A percentile compares a stretch with the other conserved stretches of the same genome.
phyloP scores from a whole-genome alignment of 352 stramenopile genomes.

The Globisporangium rhizosaccharum region DNA sequence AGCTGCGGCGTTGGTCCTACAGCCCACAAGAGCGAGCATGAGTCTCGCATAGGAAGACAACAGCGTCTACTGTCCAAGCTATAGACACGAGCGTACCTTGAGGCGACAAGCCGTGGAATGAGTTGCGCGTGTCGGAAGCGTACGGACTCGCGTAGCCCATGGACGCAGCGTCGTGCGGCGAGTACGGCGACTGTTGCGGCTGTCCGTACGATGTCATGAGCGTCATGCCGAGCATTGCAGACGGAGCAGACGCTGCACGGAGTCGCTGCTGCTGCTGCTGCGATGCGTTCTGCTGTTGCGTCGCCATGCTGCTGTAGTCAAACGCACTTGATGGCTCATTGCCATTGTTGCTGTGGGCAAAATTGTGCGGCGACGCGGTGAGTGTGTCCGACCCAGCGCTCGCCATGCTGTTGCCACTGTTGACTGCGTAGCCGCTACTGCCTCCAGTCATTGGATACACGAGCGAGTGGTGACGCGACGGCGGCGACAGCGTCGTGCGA shows the following conservation, averaged over 20 bases:
- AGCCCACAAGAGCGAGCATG: background rate
- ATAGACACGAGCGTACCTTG: constrained; percentile 10
- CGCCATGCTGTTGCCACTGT: constrained; percentile 12
- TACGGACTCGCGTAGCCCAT: constrained; percentile 12
- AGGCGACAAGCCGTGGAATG: constrained; percentile 7
- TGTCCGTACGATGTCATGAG: constrained; percentile 20
- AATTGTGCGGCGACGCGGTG: constrained; percentile 1
- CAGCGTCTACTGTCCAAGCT: background rate
- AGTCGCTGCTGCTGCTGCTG: constrained; percentile 20
- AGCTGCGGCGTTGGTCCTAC: constrained; percentile 17
- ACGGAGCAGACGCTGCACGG: constrained; percentile 6
- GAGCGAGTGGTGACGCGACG: constrained; percentile 36
- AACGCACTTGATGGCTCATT: constrained; percentile 18
- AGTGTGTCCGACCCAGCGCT: constrained; percentile 21
- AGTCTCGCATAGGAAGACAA: too few relatives aligned
- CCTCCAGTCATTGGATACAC: constrained; percentile 30
- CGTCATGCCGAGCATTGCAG: constrained; percentile 10
- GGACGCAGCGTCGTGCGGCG: constrained; percentile 4
- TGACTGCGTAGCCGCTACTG: constrained; percentile 16
- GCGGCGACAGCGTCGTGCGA: constrained; percentile 10
- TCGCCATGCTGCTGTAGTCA: constrained; percentile 32
- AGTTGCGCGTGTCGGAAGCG: constrained; percentile 8
- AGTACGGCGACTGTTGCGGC: constrained; percentile 4
- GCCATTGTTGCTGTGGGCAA: constrained; percentile 26
- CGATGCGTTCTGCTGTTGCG: constrained; percentile 17